phyloP scores from a whole-genome alignment of 2,329 filamentous ascomycete genomes.

The Pseudogymnoascus sp. region DNA sequence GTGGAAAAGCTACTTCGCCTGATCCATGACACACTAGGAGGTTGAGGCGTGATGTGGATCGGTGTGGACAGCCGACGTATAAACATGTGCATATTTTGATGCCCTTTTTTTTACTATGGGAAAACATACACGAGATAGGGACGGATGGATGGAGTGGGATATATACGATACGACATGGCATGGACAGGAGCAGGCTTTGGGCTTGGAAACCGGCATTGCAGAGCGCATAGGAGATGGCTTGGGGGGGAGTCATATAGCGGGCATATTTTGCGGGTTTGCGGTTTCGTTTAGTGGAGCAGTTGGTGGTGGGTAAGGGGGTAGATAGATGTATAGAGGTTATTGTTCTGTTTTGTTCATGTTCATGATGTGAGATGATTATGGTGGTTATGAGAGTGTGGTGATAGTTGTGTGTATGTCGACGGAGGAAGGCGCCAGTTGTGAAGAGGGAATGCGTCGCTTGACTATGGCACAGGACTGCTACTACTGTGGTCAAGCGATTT shows the following conservation, averaged over 20 bases:
- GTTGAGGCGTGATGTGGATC: not conserved
- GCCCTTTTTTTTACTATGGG: not conserved
- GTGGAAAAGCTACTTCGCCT: constrained; percentile 97
- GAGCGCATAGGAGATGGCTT: not conserved
- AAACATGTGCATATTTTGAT: constrained; percentile 6
- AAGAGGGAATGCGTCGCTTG: not conserved
- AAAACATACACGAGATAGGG: not conserved
- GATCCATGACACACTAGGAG: not conserved
- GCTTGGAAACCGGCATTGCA: constrained; percentile 4
- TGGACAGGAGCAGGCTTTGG: not conserved
- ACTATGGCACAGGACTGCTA: not conserved
- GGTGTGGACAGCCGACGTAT: not conserved
- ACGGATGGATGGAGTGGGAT: not conserved
- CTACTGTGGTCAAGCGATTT: not conserved
- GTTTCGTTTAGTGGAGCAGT: not conserved
- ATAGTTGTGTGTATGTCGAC: not conserved
- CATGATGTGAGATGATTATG: not conserved
- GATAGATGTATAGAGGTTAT: constrained; percentile 4
- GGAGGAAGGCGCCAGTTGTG: not conserved
- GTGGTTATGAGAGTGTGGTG: not conserved
- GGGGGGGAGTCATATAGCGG: not conserved
- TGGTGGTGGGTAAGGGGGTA: not conserved
- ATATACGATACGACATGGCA: not conserved
- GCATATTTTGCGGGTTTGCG: not conserved
- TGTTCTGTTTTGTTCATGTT: not conserved